These are phyloP conservation scores for Arthrobotrys iridis DNA, from an alignment of 2,329 filamentous ascomycete genomes.

Conservation along the genomic window DNA sequence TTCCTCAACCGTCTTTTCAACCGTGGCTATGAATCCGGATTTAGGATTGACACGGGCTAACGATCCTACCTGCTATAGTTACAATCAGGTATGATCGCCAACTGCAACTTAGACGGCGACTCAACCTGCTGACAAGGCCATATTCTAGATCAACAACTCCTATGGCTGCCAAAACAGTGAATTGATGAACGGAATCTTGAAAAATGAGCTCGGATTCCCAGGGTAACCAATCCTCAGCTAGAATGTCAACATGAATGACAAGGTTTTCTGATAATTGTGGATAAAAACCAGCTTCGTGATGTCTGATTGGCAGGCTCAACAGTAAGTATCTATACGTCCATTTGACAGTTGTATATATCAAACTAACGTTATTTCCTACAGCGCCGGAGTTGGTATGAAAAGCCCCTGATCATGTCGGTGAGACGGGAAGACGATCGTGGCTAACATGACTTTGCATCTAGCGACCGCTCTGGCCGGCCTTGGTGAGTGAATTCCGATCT, in stretches of 20 bases:
- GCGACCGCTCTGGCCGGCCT: conserved; percentile 51
- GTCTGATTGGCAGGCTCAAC: conserved; percentile 51
- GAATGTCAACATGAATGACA: conserved; percentile 14
- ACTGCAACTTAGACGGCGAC: conserved; percentile 44
- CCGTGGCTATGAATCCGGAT: conserved; percentile 33
- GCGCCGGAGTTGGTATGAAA: conserved; percentile 52
- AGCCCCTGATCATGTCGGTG: conserved; percentile 13
- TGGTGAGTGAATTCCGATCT: conserved; percentile 30
- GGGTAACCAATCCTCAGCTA: conserved; percentile 52
- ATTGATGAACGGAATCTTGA: conserved; percentile 65
- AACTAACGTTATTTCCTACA: conserved; percentile 57
- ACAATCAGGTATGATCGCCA: conserved; percentile 56
- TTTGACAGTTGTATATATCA: conserved; percentile 56
- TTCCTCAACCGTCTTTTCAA: conserved; percentile 13
- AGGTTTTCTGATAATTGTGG: conserved; percentile 25
- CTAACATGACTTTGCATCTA: conserved; percentile 50
- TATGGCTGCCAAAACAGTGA: conserved; percentile 67
- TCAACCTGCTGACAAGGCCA: conserved; percentile 59
- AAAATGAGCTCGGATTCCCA: conserved; percentile 70
- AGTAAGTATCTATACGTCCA: conserved; percentile 36
- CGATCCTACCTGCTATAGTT: conserved; percentile 42
- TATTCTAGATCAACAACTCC: conserved; percentile 63
- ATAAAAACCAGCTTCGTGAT: conserved; percentile 35
- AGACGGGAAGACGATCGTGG: conserved; percentile 19
- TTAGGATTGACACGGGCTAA: conserved; percentile 46